A percentile compares a stretch with the other conserved stretches of the same genome.
phyloP scores from a whole-genome alignment of 495 filamentous ascomycete species.

The Articulospora tetracladia region DNA sequence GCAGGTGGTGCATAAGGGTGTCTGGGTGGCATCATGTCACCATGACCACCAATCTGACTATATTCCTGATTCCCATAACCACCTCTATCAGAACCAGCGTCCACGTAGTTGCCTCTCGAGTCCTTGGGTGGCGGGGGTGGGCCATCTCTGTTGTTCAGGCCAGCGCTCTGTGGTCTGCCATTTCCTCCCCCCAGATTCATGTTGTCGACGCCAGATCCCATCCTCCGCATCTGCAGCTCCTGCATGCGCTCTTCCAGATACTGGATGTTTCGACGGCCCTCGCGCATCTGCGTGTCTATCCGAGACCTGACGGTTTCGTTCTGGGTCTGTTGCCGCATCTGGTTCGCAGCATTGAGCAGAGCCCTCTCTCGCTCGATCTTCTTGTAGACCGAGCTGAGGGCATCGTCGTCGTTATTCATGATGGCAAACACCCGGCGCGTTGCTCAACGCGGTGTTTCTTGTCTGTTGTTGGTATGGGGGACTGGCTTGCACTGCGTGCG shows the following conservation, averaged over 20 bases:
- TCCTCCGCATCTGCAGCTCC: conserved; percentile 78
- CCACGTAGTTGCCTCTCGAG: conserved; percentile 31
- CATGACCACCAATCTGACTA: conserved; percentile 43
- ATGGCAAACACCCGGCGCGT: conserved; percentile 23
- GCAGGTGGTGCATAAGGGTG: conserved; percentile 75
- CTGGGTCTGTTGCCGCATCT: conserved; percentile 91
- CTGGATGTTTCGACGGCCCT: conserved; percentile 85
- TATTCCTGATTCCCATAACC: conserved; percentile 41
- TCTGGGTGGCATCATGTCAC: conserved; percentile 77
- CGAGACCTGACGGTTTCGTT: conserved; percentile 85
- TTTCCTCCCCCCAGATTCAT: conserved; percentile 49
- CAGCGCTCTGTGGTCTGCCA: conserved; percentile 31
- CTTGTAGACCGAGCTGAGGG: conserved; percentile 80
- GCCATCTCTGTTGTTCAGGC: conserved; percentile 38
- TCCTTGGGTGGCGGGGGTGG: conserved; percentile 68
- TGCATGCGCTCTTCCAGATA: conserved; percentile 89
- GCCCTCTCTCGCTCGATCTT: conserved; percentile 99
- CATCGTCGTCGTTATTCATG: conserved; percentile 76
- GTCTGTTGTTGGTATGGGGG: neutral
- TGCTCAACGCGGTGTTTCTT: conserved; percentile 10
- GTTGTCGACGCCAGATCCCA: conserved; percentile 59
- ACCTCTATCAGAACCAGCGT: conserved; percentile 29
- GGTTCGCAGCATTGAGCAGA: conserved; percentile 88
- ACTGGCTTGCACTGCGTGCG: too few species aligned
- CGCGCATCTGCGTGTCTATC: conserved; percentile 87